Conservation (phyloP, 345 rosid genomes). For the Trapa bicornis region DNA sequence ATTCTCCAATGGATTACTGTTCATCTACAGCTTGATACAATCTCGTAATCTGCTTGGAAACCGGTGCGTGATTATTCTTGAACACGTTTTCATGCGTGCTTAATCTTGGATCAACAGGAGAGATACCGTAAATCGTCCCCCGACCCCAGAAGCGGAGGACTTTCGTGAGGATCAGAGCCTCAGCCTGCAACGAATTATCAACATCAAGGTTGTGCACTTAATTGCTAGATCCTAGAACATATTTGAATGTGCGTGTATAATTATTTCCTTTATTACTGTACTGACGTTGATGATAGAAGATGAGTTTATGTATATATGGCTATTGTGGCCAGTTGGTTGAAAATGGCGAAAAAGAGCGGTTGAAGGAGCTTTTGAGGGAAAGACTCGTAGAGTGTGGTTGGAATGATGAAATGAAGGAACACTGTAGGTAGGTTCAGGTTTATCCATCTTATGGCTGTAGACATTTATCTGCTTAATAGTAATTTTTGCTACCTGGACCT, state of each 20-base stretch:
- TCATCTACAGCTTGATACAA: not conserved
- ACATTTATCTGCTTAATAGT: not conserved
- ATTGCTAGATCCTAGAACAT: not conserved
- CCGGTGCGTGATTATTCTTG: not conserved
- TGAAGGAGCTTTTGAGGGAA: conserved; percentile 38
- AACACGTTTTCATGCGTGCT: not conserved
- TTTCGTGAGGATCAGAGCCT: conserved; percentile 17
- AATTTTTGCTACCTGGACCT: not conserved
- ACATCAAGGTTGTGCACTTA: conserved; percentile 20
- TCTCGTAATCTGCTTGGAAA: not conserved
- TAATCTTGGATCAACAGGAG: conserved; percentile 19
- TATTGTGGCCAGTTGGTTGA: conserved; percentile 24
- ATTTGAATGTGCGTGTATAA: not conserved
- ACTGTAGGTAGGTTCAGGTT: conserved; percentile 24
- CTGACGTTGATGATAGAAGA: not conserved
- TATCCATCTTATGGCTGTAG: not conserved
- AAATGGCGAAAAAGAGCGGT: conserved; percentile 37
- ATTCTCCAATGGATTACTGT: not conserved
- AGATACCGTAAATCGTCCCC: conserved; percentile 37
- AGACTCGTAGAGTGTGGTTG: conserved; percentile 39
- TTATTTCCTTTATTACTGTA: not conserved
- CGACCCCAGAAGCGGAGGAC: conserved; percentile 31
- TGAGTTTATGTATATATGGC: not conserved
- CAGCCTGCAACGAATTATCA: conserved; percentile 28
- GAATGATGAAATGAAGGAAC: conserved; percentile 42